A percentile compares a stretch with the other conserved stretches of the same genome.
Evolutionary conservation across 768 basidiomycete species (phyloP).

Genomic region (Rhizopogon vulgaris): DNA sequence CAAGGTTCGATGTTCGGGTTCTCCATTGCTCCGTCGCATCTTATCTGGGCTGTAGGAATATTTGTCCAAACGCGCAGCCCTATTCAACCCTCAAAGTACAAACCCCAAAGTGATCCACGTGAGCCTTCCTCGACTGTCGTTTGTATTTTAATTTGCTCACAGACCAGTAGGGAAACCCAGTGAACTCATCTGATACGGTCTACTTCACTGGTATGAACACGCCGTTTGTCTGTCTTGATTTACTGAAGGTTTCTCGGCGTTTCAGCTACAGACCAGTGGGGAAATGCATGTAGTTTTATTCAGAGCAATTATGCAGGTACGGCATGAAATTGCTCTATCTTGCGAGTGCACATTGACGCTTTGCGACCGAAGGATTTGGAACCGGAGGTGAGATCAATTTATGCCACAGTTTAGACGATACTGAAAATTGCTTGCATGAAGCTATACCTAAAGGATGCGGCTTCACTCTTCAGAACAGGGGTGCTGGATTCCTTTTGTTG

Average conservation of each 20-base stretch:
- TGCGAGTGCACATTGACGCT: neutral
- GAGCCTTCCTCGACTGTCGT: slow-evolving; percentile 13
- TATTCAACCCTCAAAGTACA: slow-evolving; percentile 67
- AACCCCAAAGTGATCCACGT: slow-evolving; percentile 66
- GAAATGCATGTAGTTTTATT: slow-evolving; percentile 85
- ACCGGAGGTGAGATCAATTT: slow-evolving; percentile 55
- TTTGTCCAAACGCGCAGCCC: slow-evolving; percentile 66
- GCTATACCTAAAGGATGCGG: slow-evolving; percentile 93
- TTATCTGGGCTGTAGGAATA: slow-evolving; percentile 55
- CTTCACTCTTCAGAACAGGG: slow-evolving; percentile 95
- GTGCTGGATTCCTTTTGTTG: slow-evolving; percentile 73
- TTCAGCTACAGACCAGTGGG: slow-evolving; percentile 80
- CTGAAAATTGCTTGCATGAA: slow-evolving; percentile 14
- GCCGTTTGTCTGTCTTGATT: neutral
- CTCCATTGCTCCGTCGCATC: neutral
- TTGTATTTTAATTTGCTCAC: slow-evolving; percentile 6
- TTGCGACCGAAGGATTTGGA: slow-evolving; percentile 64
- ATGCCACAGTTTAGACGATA: too few relatives aligned
- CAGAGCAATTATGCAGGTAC: slow-evolving; percentile 82
- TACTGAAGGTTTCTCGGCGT: neutral
- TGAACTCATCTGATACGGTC: slow-evolving; percentile 86
- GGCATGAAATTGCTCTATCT: slow-evolving; percentile 9
- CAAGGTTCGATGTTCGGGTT: slow-evolving; percentile 44
- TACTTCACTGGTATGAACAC: slow-evolving; percentile 76
- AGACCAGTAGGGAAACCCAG: slow-evolving; percentile 63